phyloP scores from a whole-genome alignment of 2,329 filamentous ascomycete species.

The Cladophialophora bantiana region DNA sequence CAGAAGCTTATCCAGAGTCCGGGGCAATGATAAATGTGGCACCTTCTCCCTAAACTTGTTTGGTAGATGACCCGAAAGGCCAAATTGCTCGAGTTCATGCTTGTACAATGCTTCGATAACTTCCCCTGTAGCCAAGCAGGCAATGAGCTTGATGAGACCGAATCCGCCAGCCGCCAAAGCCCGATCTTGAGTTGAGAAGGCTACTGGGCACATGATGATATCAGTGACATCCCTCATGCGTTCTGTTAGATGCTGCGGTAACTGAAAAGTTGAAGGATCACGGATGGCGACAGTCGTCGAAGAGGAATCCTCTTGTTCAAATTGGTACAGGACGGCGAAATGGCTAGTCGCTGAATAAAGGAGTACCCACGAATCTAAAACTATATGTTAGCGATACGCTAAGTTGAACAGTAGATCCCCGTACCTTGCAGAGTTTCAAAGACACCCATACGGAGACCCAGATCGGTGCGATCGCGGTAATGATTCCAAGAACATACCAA shows the following conservation, averaged over 20 bases:
- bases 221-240: slow-evolving; percentile 13
- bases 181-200: slow-evolving; percentile 1
- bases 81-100: slow-evolving; percentile 9
- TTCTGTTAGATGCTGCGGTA: slow-evolving; percentile 22
- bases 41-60: background rate
- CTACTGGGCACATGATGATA: slow-evolving; percentile 21
- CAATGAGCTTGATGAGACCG: slow-evolving; percentile 23
- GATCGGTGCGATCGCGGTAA: slow-evolving; percentile 62
- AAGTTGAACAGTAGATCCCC: slow-evolving; percentile 8
- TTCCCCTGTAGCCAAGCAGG: slow-evolving; percentile 12
- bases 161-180: background rate
- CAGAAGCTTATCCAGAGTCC: background rate
- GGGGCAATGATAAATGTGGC: slow-evolving; percentile 1
- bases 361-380: slow-evolving; percentile 48
- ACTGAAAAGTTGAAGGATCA: slow-evolving; percentile 29
- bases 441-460: slow-evolving; percentile 54
- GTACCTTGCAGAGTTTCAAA: slow-evolving; percentile 46
- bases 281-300: slow-evolving; percentile 16
- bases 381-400: background rate
- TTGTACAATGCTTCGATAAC: slow-evolving; percentile 30
- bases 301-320: slow-evolving; percentile 10
- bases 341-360: slow-evolving; percentile 51
- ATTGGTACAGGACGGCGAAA: slow-evolving; percentile 47
- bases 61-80: background rate
- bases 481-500: slow-evolving; percentile 59